A percentile compares a stretch with the other conserved stretches of the same genome.
Evolutionary conservation across 2,329 filamentous ascomycete species (phyloP).

Genomic region (Colletotrichum godetiae): DNA sequence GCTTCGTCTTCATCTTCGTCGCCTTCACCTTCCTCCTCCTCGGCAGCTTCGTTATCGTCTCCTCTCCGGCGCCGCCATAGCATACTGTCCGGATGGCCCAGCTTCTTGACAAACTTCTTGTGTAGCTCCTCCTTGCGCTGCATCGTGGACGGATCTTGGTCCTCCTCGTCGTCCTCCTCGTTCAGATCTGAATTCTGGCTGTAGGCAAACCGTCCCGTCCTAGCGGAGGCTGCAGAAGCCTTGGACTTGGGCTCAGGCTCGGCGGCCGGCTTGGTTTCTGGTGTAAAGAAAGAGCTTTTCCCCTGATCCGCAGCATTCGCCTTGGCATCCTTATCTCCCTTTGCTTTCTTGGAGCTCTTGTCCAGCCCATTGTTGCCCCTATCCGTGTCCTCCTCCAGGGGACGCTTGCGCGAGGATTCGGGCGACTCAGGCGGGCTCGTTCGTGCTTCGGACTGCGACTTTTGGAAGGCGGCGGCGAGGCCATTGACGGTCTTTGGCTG

Average conservation of each 20-base stretch:
- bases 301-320: conserved; percentile 48
- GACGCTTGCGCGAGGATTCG: conserved; percentile 59
- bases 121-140: conserved; percentile 79
- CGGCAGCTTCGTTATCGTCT: conserved; percentile 64
- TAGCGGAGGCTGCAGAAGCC: conserved; percentile 45
- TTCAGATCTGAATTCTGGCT: conserved; percentile 52
- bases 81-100: conserved; percentile 87
- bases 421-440: conserved; percentile 43
- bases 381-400: conserved; percentile 59
- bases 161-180: conserved; percentile 52
- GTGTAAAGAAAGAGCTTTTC: conserved; percentile 49
- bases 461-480: conserved; percentile 49
- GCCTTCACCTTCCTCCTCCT: conserved; percentile 65
- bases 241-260: conserved; percentile 39
- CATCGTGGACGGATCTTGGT: conserved; percentile 62
- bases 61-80: conserved; percentile 70
- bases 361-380: conserved; percentile 54
- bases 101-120: conserved; percentile 86
- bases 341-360: conserved; percentile 58
- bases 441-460: conserved; percentile 42
- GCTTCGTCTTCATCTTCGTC: conserved; percentile 66
- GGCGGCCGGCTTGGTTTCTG: conserved; percentile 37
- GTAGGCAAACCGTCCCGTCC: conserved; percentile 66
- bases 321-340: conserved; percentile 50
- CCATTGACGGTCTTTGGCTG: conserved; percentile 68